These are phyloP conservation scores for Chalaropsis ovoidea DNA, from an alignment of 2,329 filamentous ascomycete species.

Conservation along the genomic window DNA sequence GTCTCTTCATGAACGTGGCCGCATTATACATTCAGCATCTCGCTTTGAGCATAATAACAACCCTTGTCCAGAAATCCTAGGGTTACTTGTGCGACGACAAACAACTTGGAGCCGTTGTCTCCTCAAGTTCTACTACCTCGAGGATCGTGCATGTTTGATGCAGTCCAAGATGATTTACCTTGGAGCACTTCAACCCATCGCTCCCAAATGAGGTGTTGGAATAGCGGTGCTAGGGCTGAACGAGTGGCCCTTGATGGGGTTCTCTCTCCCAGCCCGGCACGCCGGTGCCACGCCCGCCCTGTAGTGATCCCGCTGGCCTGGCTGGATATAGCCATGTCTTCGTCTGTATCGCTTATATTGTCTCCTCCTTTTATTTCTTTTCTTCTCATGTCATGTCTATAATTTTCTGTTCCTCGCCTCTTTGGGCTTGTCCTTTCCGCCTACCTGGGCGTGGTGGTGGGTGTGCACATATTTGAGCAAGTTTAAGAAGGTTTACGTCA, in stretches of 20 bases:
- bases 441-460: neutral
- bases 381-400: neutral
- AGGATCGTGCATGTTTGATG: neutral
- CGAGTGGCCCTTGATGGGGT: neutral
- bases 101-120: neutral
- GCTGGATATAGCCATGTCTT: neutral
- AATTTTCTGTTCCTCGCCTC: neutral
- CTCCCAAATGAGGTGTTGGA: neutral
- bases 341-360: neutral
- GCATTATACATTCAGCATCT: neutral
- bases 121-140: conserved; percentile 8
- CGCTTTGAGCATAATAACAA: neutral
- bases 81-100: neutral
- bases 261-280: neutral
- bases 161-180: neutral
- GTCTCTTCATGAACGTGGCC: neutral
- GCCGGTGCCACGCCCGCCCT: conserved; percentile 9
- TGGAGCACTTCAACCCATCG: too few relatives aligned
- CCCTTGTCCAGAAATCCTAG: neutral
- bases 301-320: conserved; percentile 6
- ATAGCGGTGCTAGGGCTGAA: neutral
- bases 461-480: conserved; percentile 22
- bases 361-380: neutral
- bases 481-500: conserved; percentile 19
- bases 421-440: neutral